Percentiles rank a stretch among this genome's conserved stretches.
These are phyloP conservation scores for Blastomyces parvus DNA, from an alignment of 2,329 filamentous ascomycete genomes.

Conservation along the genomic window DNA sequence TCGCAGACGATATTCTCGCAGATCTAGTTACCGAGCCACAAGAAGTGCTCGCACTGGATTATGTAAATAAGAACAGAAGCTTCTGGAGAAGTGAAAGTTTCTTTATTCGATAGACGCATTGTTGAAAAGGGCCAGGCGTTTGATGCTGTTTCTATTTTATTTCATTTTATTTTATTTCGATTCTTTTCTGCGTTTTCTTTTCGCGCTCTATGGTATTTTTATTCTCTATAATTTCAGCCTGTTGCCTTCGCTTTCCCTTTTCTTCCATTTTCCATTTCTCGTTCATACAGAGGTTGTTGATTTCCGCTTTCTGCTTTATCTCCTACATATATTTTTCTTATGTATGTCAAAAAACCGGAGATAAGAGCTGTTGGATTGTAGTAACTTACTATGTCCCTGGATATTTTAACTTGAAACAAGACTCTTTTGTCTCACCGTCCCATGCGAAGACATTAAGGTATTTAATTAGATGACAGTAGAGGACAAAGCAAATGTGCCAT, in stretches of 20 bases:
- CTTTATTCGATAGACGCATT: slow-evolving; percentile 47
- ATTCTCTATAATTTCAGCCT: neutral
- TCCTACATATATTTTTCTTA: neutral
- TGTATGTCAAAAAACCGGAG: neutral
- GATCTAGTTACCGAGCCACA: slow-evolving; percentile 64
- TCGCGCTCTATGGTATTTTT: neutral
- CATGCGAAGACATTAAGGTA: neutral
- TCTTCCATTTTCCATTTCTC: neutral
- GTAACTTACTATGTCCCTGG: neutral
- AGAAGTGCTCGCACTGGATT: slow-evolving; percentile 61
- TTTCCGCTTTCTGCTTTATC: neutral
- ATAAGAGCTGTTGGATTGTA: neutral
- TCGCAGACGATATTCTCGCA: slow-evolving; percentile 37
- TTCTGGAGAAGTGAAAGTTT: slow-evolving; percentile 54
- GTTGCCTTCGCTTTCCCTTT: neutral
- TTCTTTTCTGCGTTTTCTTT: neutral
- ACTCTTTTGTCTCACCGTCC: neutral
- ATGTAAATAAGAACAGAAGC: slow-evolving; percentile 52
- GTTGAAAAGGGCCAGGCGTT: slow-evolving; percentile 1
- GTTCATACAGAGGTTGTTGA: neutral
- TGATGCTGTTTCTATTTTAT: neutral
- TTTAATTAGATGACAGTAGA: neutral
- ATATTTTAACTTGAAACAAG: neutral
- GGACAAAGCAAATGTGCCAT: neutral
- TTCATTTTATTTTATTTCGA: neutral